A percentile compares a stretch with the other conserved stretches of the same genome.
Evolutionary conservation across 2,329 filamentous ascomycete species (phyloP).

Genomic region (Diaporthe citrichinensis): DNA sequence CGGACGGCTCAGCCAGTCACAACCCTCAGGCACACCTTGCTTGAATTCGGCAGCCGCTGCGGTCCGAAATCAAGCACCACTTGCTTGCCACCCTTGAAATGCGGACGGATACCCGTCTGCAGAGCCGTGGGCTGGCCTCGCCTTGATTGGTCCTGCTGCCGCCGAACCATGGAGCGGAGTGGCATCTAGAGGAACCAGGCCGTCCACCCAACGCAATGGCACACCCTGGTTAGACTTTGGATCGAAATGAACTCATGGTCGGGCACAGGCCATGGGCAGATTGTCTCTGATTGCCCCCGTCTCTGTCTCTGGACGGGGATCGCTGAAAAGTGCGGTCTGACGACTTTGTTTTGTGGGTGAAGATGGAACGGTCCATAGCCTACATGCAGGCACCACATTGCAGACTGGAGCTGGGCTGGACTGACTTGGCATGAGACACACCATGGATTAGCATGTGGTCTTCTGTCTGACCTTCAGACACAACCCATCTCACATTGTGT

Average conservation of each 20-base stretch:
- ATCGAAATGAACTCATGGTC: conserved; percentile 28
- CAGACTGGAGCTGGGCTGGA: background rate
- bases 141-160: conserved; percentile 46
- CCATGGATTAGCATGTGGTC: conserved; percentile 14
- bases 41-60: conserved; percentile 32
- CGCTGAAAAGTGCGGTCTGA: conserved; percentile 13
- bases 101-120: conserved; percentile 31
- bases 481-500: background rate
- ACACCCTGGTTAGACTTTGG: conserved; percentile 24
- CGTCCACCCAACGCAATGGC: conserved; percentile 28
- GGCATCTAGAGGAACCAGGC: conserved; percentile 24
- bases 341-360: background rate
- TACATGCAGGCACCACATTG: background rate
- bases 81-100: conserved; percentile 16
- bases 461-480: conserved; percentile 17
- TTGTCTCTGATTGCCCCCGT: conserved; percentile 25
- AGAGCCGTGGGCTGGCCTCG: conserved; percentile 17
- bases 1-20: conserved; percentile 35
- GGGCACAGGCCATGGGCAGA: conserved; percentile 16
- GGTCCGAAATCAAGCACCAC: conserved; percentile 22
- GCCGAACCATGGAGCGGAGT: conserved; percentile 34
- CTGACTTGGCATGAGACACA: conserved; percentile 18
- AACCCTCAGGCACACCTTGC: background rate
- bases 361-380: background rate
- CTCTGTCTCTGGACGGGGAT: background rate